Percentiles rank a stretch among this genome's conserved stretches.
phyloP scores from a whole-genome alignment of 805 yeast species.

The Kodamaea kaohsiungensis region DNA sequence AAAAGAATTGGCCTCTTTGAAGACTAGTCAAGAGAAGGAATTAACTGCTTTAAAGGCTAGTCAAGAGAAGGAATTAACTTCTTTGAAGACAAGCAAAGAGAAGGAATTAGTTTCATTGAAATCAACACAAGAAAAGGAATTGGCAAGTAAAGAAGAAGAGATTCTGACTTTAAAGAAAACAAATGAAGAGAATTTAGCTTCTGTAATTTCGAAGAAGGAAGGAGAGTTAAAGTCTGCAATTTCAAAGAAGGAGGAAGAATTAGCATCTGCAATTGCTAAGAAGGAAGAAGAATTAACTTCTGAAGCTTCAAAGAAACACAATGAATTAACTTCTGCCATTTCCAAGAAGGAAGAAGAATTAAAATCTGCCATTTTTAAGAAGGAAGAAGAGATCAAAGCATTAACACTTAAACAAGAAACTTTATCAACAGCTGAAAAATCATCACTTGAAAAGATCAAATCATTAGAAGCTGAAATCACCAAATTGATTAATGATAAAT shows the following conservation, averaged over 20 bases:
- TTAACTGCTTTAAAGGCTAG: neutral
- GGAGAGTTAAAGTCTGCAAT: neutral
- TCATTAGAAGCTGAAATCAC: constrained; percentile 8
- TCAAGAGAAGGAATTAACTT: neutral
- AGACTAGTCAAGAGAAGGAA: constrained; percentile 1
- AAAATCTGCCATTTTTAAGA: neutral
- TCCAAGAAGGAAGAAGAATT: neutral
- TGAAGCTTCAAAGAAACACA: neutral
- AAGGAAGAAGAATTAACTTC: neutral
- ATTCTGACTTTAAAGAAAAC: neutral
- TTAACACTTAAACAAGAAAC: neutral
- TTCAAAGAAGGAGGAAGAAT: neutral
- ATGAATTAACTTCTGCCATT: too few species aligned
- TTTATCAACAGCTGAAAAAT: neutral
- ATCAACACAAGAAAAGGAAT: neutral
- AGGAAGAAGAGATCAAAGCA: neutral
- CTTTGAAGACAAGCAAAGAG: neutral
- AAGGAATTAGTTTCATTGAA: neutral
- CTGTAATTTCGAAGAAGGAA: neutral
- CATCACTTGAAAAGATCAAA: constrained; percentile 1
- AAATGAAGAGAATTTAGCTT: neutral
- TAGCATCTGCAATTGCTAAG: neutral
- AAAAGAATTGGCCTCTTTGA: constrained; percentile 6
- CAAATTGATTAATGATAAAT: neutral
- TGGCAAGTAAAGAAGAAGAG: neutral